Conservation (phyloP, 768 basidiomycete species). For the Heimioporus sp. region DNA sequence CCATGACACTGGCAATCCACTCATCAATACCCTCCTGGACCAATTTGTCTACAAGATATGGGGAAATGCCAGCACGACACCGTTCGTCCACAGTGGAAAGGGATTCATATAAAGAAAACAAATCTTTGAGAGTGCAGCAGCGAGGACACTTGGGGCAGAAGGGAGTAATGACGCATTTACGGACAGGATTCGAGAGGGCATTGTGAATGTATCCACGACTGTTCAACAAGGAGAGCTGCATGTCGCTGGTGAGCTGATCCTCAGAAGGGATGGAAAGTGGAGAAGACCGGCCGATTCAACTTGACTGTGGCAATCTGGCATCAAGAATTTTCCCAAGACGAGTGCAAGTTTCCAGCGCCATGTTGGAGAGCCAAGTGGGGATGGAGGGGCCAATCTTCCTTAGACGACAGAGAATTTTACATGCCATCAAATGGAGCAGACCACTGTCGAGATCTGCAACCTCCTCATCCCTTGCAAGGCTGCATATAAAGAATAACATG, state of each 20-base stretch:
- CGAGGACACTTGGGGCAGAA: neutral
- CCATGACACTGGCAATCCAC: too few species aligned
- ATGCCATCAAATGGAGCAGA: constrained; percentile 24
- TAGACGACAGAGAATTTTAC: constrained; percentile 17
- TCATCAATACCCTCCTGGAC: too few species aligned
- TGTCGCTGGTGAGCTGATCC: constrained; percentile 21
- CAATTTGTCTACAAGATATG: too few species aligned
- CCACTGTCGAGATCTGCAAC: constrained; percentile 20
- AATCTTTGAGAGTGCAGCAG: constrained; percentile 8
- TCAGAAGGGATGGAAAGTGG: constrained; percentile 14
- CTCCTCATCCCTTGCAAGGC: too few species aligned
- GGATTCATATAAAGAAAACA: constrained; percentile 15
- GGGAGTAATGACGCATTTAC: constrained; percentile 8
- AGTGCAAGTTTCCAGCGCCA: too few species aligned
- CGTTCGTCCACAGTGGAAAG: constrained; percentile 2
- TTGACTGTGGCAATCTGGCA: constrained; percentile 33
- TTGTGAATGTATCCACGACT: constrained; percentile 28
- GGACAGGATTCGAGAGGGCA: constrained; percentile 8
- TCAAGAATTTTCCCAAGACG: constrained; percentile 24
- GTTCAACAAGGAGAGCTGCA: constrained; percentile 29
- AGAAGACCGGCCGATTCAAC: constrained; percentile 15
- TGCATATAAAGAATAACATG: constrained; percentile 22
- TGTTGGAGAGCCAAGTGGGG: constrained; percentile 24
- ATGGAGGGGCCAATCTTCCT: constrained; percentile 14
- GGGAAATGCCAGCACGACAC: neutral